Evolutionary conservation across 2,329 filamentous ascomycete species (phyloP).

Genomic region (Corinectria fuckeliana): DNA sequence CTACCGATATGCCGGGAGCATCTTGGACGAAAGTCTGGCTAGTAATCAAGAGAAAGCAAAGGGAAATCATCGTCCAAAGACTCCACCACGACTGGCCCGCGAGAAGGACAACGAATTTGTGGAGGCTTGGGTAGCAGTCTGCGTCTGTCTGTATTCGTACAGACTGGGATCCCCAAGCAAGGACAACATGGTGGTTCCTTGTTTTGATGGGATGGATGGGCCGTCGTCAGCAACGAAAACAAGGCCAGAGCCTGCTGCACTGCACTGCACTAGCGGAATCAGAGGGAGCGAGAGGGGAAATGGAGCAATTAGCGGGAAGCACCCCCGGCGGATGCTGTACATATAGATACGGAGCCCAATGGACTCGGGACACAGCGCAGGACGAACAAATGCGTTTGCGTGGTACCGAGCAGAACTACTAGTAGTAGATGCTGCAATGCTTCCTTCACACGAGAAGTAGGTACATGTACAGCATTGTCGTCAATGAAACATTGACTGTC

Average conservation of each 20-base stretch:
- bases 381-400: slow-evolving; percentile 1
- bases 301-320: neutral
- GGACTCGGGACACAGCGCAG: slow-evolving; percentile 1
- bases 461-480: slow-evolving; percentile 2
- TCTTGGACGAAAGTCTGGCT: neutral
- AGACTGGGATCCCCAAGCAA: slow-evolving; percentile 10
- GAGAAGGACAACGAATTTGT: slow-evolving; percentile 1
- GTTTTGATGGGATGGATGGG: slow-evolving; percentile 18
- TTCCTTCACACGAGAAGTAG: neutral
- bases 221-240: slow-evolving; percentile 37
- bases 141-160: neutral
- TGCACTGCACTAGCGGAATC: slow-evolving; percentile 6
- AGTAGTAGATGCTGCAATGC: slow-evolving; percentile 12
- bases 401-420: too few relatives aligned
- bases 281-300: slow-evolving; percentile 3
- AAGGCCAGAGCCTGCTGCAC: slow-evolving; percentile 12
- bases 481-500: slow-evolving; percentile 16
- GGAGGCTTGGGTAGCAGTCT: neutral
- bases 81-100: slow-evolving; percentile 1
- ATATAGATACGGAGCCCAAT: slow-evolving; percentile 1
- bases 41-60: neutral
- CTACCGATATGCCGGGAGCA: neutral
- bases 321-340: neutral
- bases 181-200: slow-evolving; percentile 9
- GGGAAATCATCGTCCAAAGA: neutral